phyloP scores from a whole-genome alignment of 1,139 yeast species.

The Suhomyces chickasaworum region DNA sequence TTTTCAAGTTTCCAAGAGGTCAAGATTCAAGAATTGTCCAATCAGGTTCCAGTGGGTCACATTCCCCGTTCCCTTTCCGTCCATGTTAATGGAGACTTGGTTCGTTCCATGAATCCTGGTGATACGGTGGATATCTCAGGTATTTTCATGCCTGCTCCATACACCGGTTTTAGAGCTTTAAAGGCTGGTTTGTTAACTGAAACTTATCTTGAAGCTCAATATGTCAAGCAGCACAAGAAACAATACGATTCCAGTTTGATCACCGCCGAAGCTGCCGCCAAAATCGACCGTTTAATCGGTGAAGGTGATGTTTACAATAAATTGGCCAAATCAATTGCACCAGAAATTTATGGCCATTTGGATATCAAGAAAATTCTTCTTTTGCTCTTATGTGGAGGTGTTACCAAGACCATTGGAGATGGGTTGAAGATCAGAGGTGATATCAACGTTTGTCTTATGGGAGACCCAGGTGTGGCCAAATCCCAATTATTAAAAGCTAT shows the following conservation, averaged over 20 bases:
- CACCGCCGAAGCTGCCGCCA: slow-evolving; percentile 55
- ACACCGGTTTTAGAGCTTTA: slow-evolving; percentile 91
- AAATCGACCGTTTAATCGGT: slow-evolving; percentile 51
- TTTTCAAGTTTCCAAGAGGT: slow-evolving; percentile 95
- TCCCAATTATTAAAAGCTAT: slow-evolving; percentile 93
- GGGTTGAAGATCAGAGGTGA: slow-evolving; percentile 98
- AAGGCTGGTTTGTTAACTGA: slow-evolving; percentile 93
- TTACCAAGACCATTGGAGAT: slow-evolving; percentile 90
- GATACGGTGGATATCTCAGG: slow-evolving; percentile 94
- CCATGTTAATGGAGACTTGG: slow-evolving; percentile 88
- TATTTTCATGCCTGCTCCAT: slow-evolving; percentile 89
- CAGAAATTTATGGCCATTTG: slow-evolving; percentile 92
- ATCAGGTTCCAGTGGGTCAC: slow-evolving; percentile 97
- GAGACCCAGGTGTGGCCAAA: slow-evolving; percentile 99
- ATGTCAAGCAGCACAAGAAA: slow-evolving; percentile 82
- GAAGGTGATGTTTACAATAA: slow-evolving; percentile 77
- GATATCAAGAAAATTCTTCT: slow-evolving; percentile 92
- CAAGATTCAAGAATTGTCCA: slow-evolving; percentile 89
- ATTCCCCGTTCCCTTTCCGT: slow-evolving; percentile 86
- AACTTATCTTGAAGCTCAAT: slow-evolving; percentile 88
- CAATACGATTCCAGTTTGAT: slow-evolving; percentile 72
- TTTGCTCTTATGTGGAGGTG: slow-evolving; percentile 89
- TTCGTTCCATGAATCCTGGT: slow-evolving; percentile 88
- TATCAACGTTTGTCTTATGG: slow-evolving; percentile 94
- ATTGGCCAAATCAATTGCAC: slow-evolving; percentile 89